Percentiles rank a stretch among this genome's conserved stretches.
Evolutionary conservation across 139 green algal species (phyloP).

Genomic region (Micractinium conductrix): DNA sequence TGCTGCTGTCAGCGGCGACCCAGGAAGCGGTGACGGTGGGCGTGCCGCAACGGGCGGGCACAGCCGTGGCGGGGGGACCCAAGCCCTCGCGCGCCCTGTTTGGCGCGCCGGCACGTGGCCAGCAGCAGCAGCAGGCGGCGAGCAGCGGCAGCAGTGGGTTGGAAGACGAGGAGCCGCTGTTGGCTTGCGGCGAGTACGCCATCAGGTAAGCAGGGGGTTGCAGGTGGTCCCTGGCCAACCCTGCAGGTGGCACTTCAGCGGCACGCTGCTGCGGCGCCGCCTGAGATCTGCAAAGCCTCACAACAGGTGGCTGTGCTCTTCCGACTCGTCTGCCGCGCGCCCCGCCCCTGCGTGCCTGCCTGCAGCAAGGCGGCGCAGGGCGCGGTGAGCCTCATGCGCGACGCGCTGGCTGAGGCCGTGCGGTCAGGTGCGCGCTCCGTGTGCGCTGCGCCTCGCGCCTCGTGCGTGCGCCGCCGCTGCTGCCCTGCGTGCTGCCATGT

Average conservation of each 20-base stretch:
- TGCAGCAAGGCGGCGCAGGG: slow-evolving; percentile 34
- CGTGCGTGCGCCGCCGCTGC: no score
- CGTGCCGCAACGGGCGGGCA: neutral
- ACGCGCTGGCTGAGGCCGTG: slow-evolving; percentile 36
- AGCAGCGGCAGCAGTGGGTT: slow-evolving; percentile 12
- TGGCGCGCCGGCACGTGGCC: neutral
- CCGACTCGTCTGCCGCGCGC: no score
- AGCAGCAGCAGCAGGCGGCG: slow-evolving; percentile 17
- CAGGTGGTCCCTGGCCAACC: neutral
- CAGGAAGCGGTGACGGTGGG: slow-evolving; percentile 26
- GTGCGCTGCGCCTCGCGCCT: no score
- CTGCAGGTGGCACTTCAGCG: no score
- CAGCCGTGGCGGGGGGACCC: neutral
- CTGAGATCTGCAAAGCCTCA: no score
- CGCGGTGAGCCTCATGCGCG: slow-evolving; percentile 36
- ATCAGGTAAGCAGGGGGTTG: slow-evolving; percentile 31
- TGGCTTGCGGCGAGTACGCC: slow-evolving; percentile 14
- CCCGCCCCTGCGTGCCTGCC: neutral
- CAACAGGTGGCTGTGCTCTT: no score
- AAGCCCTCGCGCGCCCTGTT: neutral
- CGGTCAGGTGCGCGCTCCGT: slow-evolving; percentile 20
- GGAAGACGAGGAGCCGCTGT: slow-evolving; percentile 14
- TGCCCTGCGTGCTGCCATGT: no score
- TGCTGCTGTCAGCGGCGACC: slow-evolving; percentile 16
- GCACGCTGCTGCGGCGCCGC: no score